phyloP scores from a whole-genome alignment of 2,329 filamentous ascomycete genomes.

The Piedraia hortae region DNA sequence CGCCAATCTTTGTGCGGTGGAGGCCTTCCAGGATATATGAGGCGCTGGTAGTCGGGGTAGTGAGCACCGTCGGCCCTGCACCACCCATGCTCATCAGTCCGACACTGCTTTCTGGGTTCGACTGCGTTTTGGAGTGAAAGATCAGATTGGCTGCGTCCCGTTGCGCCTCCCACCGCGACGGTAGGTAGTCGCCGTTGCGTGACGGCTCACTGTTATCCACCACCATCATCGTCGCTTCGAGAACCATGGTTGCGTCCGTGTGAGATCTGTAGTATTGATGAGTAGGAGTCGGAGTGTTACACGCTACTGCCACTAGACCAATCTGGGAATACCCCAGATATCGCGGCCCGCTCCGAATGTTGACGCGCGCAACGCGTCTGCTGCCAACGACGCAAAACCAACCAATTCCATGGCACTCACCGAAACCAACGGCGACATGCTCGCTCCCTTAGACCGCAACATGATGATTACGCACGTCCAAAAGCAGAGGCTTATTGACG shows the following conservation, averaged over 20 bases:
- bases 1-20: slow-evolving; percentile 82
- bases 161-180: slow-evolving; percentile 88
- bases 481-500: slow-evolving; percentile 70
- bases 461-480: slow-evolving; percentile 26
- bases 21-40: slow-evolving; percentile 83
- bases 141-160: slow-evolving; percentile 82
- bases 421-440: background rate
- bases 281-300: background rate
- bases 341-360: background rate
- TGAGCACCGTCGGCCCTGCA: slow-evolving; percentile 87
- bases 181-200: slow-evolving; percentile 78
- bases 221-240: slow-evolving; percentile 98
- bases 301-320: background rate
- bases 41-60: slow-evolving; percentile 84
- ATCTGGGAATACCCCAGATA: background rate
- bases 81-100: slow-evolving; percentile 98
- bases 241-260: slow-evolving; percentile 46
- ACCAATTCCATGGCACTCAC: slow-evolving; percentile 1
- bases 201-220: slow-evolving; percentile 98
- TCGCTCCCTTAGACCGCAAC: no score
- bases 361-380: background rate
- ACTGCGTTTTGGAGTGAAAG: slow-evolving; percentile 83
- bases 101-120: slow-evolving; percentile 88
- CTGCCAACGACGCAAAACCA: background rate
- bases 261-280: background rate